Evolutionary conservation across 2,329 filamentous ascomycete species (phyloP).

Genomic region (Didymella sp.): DNA sequence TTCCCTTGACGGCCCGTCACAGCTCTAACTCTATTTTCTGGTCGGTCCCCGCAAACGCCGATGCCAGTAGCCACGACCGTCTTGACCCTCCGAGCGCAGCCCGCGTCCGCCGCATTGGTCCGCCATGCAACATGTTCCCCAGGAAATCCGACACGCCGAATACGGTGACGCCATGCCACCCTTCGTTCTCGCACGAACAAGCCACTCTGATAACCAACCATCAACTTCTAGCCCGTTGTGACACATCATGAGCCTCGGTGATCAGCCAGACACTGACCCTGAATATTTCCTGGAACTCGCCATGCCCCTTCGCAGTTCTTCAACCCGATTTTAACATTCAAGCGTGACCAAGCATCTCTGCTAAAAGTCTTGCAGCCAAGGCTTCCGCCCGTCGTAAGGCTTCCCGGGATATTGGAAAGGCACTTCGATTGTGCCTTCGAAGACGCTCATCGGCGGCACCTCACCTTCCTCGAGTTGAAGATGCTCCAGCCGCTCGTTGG

Average conservation of each 20-base stretch:
- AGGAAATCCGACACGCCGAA: conserved; percentile 1
- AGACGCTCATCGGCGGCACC: conserved; percentile 55
- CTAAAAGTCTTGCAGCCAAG: background rate
- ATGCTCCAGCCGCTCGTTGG: conserved; percentile 23
- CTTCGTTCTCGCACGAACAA: background rate
- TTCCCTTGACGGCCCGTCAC: background rate
- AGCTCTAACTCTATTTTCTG: conserved; percentile 5
- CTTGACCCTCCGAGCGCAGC: background rate
- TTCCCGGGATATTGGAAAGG: conserved; percentile 69
- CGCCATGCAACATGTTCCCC: conserved; percentile 19
- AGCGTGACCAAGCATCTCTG: background rate
- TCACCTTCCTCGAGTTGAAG: conserved; percentile 19
- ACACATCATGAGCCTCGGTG: conserved; percentile 1
- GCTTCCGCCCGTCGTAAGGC: conserved; percentile 52
- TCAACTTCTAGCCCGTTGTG: background rate
- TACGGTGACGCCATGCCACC: conserved; percentile 1
- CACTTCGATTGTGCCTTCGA: conserved; percentile 64
- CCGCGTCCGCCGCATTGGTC: conserved; percentile 34
- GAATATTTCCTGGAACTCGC: background rate
- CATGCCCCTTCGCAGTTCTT: background rate
- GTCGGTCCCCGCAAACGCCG: conserved; percentile 13
- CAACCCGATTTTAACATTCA: background rate
- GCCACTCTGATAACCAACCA: background rate
- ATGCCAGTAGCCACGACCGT: conserved; percentile 9
- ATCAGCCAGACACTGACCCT: background rate